Conservation (phyloP, 2,329 filamentous ascomycete genomes). For the Sporothrix pallida region DNA sequence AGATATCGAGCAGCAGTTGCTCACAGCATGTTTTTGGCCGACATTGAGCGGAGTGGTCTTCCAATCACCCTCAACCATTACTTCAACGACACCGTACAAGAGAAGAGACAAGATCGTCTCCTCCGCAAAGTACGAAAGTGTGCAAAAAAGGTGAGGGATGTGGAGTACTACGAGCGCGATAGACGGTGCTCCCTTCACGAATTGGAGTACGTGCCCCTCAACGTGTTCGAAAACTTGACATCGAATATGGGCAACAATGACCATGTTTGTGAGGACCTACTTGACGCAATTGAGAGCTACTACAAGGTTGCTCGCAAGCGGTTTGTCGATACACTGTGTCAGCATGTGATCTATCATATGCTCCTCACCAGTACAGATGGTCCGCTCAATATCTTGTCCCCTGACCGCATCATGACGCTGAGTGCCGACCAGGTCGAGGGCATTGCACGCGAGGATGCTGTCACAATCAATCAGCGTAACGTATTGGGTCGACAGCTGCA, state of each 20-base stretch:
- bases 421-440: conserved; percentile 55
- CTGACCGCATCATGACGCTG: conserved; percentile 57
- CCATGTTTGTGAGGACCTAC: conserved; percentile 54
- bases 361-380: conserved; percentile 57
- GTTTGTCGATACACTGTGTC: conserved; percentile 67
- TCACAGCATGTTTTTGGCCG: conserved; percentile 58
- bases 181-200: background rate
- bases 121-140: background rate
- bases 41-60: conserved; percentile 54
- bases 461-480: conserved; percentile 49
- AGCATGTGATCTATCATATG: conserved; percentile 58
- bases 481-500: conserved; percentile 54
- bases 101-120: conserved; percentile 39
- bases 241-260: conserved; percentile 38
- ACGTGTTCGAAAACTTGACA: background rate
- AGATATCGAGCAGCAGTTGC: conserved; percentile 56
- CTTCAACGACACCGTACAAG: conserved; percentile 53
- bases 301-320: conserved; percentile 66
- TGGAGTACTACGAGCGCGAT: background rate
- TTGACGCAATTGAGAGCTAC: conserved; percentile 65
- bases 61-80: conserved; percentile 59
- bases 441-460: conserved; percentile 64
- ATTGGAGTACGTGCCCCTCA: background rate
- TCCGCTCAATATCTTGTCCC: conserved; percentile 60
- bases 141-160: background rate